phyloP scores from a whole-genome alignment of 2,329 filamentous ascomycete species.

The Cladophialophora yegresii region DNA sequence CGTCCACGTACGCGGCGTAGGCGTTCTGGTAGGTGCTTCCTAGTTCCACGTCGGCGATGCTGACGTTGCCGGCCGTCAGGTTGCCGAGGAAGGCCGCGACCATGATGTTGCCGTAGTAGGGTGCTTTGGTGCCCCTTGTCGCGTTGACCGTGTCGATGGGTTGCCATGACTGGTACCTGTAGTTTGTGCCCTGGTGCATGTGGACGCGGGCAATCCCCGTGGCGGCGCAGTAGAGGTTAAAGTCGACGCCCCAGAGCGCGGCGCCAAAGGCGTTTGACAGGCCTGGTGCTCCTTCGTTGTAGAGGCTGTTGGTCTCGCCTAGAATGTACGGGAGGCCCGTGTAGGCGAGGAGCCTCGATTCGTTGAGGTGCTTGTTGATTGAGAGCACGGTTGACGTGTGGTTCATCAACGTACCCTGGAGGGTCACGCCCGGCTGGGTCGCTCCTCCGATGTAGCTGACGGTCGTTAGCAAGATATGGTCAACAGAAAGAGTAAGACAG shows the following conservation, averaged over 20 bases:
- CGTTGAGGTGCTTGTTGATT: conserved; percentile 55
- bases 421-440: conserved; percentile 60
- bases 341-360: conserved; percentile 49
- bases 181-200: conserved; percentile 67
- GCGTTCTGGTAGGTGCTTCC: conserved; percentile 48
- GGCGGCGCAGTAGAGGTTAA: conserved; percentile 60
- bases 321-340: conserved; percentile 56
- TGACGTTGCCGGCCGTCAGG: conserved; percentile 40
- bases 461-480: conserved; percentile 14
- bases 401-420: conserved; percentile 65
- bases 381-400: conserved; percentile 57
- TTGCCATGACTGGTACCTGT: conserved; percentile 64
- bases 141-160: conserved; percentile 48
- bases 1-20: conserved; percentile 58
- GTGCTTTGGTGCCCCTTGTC: conserved; percentile 60
- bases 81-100: conserved; percentile 60
- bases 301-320: conserved; percentile 64
- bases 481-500: not conserved
- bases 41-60: conserved; percentile 54
- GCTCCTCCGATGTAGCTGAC: conserved; percentile 64
- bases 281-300: conserved; percentile 62
- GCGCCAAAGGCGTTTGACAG: conserved; percentile 67
- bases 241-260: conserved; percentile 66
- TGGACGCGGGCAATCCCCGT: conserved; percentile 60
- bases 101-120: conserved; percentile 65